Evolutionary conservation across 257 asterid species (phyloP), one percentile per base, ranked within the genome.

Genomic region (Przewalskia tangutica): DNA sequence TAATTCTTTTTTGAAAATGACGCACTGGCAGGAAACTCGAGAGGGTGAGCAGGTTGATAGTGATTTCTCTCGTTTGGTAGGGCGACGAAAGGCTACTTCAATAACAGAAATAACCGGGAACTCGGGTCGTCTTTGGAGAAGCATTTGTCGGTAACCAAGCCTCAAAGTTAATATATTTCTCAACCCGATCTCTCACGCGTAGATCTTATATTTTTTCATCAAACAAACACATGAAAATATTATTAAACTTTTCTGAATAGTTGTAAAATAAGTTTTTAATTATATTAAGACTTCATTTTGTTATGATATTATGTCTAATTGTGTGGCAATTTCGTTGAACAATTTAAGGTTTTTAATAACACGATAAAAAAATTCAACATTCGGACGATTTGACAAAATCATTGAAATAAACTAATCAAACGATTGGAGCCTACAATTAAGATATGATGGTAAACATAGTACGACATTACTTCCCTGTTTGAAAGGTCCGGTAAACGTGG

Each of bases 401-500:
- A 48, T 59, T 11, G 18, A 44, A 48, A 60, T 20, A 38, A 79
- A 58, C 36, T 2, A 14, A 70, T 55, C 48, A 14, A 66, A 40
- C 27, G 44, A 63, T 63, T 63, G 10, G 46, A 16, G 20, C 51
- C 14, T 11, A 42, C 54, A 81, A 81, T 68, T 14, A 70, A 54
- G 73, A 34, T 20, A n/a, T 56, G 68, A 40, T 67, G 54, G 77
- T 62, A 50, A 73, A 36, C 50, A 18, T 38, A 55, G 64, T 77
- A 81, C 58, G 42, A 54, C 81, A 82, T 83, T 76, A 6, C 14
- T 20, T 68, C 63, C 83, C 71, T 66, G 11, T 76, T 68, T 63
- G 62, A 44, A 65, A 53, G 70, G 80, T 84, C 87, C 83, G 83
- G 84, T 84, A 85, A 84, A 88, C 91, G 87, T 90, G 80, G 87